phyloP scores from a whole-genome alignment of 768 basidiomycete species.

The Pleurotus djamor region DNA sequence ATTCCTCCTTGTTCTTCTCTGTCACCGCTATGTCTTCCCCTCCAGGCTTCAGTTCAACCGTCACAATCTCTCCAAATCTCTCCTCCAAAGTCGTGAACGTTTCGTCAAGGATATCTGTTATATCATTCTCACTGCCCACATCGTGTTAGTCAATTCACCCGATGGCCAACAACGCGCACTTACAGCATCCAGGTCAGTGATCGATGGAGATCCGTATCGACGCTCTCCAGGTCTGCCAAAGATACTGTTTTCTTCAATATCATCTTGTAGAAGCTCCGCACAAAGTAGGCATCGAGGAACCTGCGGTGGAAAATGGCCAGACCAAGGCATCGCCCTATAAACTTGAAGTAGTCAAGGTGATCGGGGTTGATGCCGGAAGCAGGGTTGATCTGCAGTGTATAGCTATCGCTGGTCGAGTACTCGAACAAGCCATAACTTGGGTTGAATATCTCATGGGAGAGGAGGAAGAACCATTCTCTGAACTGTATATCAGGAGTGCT shows the following conservation, averaged over 20 bases:
- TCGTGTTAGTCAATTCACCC: not conserved
- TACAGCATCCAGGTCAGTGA: conserved; percentile 77
- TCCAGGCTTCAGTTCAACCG: conserved; percentile 61
- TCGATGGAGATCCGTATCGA: conserved; percentile 67
- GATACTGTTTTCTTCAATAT: conserved; percentile 60
- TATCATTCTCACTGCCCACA: conserved; percentile 62
- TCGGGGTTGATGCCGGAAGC: conserved; percentile 76
- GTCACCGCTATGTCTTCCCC: conserved; percentile 65
- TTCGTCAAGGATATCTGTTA: conserved; percentile 72
- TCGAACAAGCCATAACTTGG: conserved; percentile 82
- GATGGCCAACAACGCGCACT: conserved; percentile 21
- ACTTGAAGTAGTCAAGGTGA: conserved; percentile 79
- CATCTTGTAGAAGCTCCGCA: conserved; percentile 81
- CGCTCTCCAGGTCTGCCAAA: conserved; percentile 64
- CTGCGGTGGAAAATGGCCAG: conserved; percentile 76
- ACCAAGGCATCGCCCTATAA: conserved; percentile 73
- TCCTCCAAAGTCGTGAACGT: conserved; percentile 72
- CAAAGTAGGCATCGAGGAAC: conserved; percentile 80
- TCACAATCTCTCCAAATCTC: conserved; percentile 70
- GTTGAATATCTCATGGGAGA: conserved; percentile 83
- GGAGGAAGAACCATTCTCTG: conserved; percentile 86
- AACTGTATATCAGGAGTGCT: not conserved
- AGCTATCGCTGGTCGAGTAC: conserved; percentile 79
- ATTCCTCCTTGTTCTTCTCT: conserved; percentile 76
- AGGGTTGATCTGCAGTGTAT: conserved; percentile 79